Evolutionary conservation across 2,329 filamentous ascomycete species (phyloP).

Genomic region (Onygena corvina): DNA sequence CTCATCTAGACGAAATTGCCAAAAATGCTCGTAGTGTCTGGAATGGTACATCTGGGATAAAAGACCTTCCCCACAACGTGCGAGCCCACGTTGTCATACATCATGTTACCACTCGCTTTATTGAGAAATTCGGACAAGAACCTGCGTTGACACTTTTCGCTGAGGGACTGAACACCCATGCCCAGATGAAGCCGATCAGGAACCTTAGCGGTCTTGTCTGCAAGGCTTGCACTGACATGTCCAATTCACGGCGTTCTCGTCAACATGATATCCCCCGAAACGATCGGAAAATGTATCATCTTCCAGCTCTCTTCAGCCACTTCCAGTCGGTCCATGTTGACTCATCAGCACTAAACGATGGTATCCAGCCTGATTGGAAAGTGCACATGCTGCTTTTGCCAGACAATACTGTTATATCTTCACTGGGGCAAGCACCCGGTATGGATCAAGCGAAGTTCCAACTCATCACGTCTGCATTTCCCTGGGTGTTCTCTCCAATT

Average conservation of each 20-base stretch:
- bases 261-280: conserved; percentile 11
- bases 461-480: conserved; percentile 42
- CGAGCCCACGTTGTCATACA: conserved; percentile 53
- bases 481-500: conserved; percentile 28
- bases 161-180: conserved; percentile 45
- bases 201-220: conserved; percentile 45
- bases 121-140: conserved; percentile 45
- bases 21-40: conserved; percentile 50
- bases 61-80: conserved; percentile 50
- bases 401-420: conserved; percentile 25
- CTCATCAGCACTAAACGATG: conserved; percentile 15
- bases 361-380: conserved; percentile 42
- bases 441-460: conserved; percentile 47
- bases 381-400: conserved; percentile 51
- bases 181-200: conserved; percentile 46
- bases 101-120: conserved; percentile 49
- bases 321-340: conserved; percentile 31
- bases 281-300: conserved; percentile 20
- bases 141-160: conserved; percentile 49
- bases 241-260: conserved; percentile 12
- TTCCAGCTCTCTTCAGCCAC: conserved; percentile 27
- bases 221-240: conserved; percentile 37
- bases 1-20: conserved; percentile 43
- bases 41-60: conserved; percentile 48
- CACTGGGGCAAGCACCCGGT: conserved; percentile 40